Evolutionary conservation across 257 asterid species (phyloP).

Genomic region (Agastache rugosa): DNA sequence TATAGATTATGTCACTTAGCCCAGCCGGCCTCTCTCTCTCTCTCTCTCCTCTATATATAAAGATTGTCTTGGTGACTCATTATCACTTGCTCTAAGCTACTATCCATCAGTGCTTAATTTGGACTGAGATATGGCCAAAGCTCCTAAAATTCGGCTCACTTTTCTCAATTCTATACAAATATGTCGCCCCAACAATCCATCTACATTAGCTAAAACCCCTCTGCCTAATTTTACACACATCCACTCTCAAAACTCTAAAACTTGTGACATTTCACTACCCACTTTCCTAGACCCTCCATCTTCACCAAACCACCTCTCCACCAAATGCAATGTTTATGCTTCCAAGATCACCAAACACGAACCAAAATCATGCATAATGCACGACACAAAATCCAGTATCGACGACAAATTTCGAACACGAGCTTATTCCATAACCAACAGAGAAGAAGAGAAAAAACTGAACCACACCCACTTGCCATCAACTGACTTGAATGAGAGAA

Average conservation of each 20-base stretch:
- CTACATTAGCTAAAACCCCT: constrained; percentile 44
- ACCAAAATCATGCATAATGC: constrained; percentile 17
- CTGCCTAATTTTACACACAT: constrained; percentile 16
- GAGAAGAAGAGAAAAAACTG: constrained; percentile 23
- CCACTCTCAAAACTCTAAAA: constrained; percentile 41
- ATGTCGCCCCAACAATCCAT: constrained; percentile 46
- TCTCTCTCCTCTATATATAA: constrained; percentile 15
- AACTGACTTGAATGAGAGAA: neutral
- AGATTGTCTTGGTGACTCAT: neutral
- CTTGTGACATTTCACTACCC: constrained; percentile 45
- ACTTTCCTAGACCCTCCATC: constrained; percentile 46
- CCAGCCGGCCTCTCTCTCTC: constrained; percentile 45
- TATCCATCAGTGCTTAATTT: neutral
- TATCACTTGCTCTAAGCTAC: constrained; percentile 1
- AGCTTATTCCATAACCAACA: constrained; percentile 16
- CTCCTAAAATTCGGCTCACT: constrained; percentile 35
- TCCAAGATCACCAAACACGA: constrained; percentile 32
- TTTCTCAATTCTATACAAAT: constrained; percentile 48
- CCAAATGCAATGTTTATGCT: neutral
- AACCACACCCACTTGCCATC: neutral
- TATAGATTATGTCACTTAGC: neutral
- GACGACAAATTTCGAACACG: neutral
- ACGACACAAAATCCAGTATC: neutral
- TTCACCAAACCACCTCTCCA: constrained; percentile 19
- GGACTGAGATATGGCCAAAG: constrained; percentile 33